Evolutionary conservation across 176 grass and related monocot genomes (phyloP).

Genomic region (maize (Zea mays)): DNA sequence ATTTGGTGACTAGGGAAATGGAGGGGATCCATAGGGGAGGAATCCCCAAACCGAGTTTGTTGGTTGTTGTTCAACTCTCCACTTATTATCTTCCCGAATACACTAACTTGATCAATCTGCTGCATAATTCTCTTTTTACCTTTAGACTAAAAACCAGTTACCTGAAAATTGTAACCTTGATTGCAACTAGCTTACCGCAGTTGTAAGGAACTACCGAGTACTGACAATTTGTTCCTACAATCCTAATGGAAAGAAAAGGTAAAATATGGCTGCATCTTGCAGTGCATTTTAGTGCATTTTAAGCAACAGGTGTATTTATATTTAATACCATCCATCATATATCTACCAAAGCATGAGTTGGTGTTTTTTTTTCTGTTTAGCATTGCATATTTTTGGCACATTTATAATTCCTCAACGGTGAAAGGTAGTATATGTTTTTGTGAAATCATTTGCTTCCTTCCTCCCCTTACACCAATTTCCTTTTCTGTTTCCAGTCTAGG

Average conservation of each 20-base stretch:
- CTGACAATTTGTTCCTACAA: not conserved
- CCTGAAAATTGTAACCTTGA: not conserved
- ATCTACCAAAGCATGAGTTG: not conserved
- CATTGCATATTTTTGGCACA: not conserved
- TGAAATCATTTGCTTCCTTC: not conserved
- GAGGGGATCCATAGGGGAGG: not conserved
- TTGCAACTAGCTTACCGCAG: not conserved
- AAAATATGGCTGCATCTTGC: not conserved
- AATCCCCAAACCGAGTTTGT: not conserved
- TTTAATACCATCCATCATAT: not conserved
- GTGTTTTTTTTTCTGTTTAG: not conserved
- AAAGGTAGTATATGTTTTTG: not conserved
- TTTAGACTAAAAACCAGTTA: not conserved
- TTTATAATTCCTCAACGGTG: not conserved
- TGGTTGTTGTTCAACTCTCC: not conserved
- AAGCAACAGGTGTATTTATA: not conserved
- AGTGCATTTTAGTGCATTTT: not conserved
- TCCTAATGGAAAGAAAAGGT: not conserved
- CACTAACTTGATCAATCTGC: not conserved
- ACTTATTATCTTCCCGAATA: not conserved
- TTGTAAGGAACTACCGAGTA: not conserved
- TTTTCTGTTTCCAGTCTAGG: slow-evolving; percentile 51
- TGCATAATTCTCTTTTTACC: not conserved
- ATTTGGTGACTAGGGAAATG: no score
- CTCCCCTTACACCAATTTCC: not conserved